Percentiles rank a stretch among this genome's conserved stretches.
Conservation (phyloP, 2,329 filamentous ascomycete genomes). For the Chaetomium sp. region DNA sequence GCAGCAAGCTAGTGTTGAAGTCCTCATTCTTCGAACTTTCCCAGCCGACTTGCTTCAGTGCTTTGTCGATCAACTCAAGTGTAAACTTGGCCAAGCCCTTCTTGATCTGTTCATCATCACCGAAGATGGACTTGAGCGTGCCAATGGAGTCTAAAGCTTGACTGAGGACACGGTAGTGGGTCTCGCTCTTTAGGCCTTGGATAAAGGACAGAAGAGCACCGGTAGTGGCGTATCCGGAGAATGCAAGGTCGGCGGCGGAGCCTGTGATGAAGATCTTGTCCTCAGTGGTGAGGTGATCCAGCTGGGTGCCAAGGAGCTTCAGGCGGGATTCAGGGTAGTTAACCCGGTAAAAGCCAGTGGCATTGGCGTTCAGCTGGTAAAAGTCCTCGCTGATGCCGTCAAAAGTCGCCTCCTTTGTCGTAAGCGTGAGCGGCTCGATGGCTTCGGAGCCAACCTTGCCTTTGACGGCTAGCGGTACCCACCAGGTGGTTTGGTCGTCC, state of each 20-base stretch:
- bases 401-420: conserved; percentile 75
- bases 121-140: conserved; percentile 82
- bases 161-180: conserved; percentile 85
- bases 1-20: conserved; percentile 78
- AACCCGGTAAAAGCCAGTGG: conserved; percentile 86
- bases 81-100: conserved; percentile 76
- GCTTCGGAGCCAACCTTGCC: conserved; percentile 68
- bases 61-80: conserved; percentile 72
- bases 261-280: conserved; percentile 94
- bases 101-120: conserved; percentile 71
- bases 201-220: conserved; percentile 80
- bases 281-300: conserved; percentile 74
- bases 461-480: conserved; percentile 86
- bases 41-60: conserved; percentile 82
- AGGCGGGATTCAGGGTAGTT: conserved; percentile 89
- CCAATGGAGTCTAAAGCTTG: conserved; percentile 77
- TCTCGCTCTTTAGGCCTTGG: conserved; percentile 79
- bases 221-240: conserved; percentile 82
- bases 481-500: conserved; percentile 92
- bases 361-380: conserved; percentile 91
- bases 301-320: conserved; percentile 74
- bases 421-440: conserved; percentile 68
- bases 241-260: conserved; percentile 84
- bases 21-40: conserved; percentile 77
- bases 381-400: conserved; percentile 74